phyloP scores from a whole-genome alignment of 192 early-diverging fungal species.

The Linnemannia exigua region DNA sequence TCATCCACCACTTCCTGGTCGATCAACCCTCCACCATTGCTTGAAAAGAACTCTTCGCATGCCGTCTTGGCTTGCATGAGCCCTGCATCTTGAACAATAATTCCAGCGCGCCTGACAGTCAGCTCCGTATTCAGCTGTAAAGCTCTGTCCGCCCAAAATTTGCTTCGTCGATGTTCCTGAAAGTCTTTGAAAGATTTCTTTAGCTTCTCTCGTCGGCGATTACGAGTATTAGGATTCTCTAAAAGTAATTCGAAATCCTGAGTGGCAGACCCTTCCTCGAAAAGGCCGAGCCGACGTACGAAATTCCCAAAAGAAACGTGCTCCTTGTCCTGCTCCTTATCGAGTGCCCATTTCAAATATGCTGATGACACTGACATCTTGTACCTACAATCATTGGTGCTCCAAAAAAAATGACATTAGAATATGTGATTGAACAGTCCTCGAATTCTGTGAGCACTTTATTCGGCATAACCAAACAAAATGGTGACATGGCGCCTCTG shows the following conservation, averaged over 20 bases:
- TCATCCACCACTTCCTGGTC: background rate
- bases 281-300: conserved; percentile 2
- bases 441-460: background rate
- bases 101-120: background rate
- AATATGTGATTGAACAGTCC: background rate
- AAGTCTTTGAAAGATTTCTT: conserved; percentile 3
- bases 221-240: conserved; percentile 1
- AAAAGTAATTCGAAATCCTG: conserved; percentile 5
- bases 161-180: conserved; percentile 2
- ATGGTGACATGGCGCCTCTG: background rate
- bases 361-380: conserved; percentile 2
- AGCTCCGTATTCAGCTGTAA: conserved; percentile 8
- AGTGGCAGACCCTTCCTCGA: conserved; percentile 7
- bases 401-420: background rate
- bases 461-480: background rate
- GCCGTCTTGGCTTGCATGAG: background rate
- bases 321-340: conserved; percentile 5
- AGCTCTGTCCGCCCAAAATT: conserved; percentile 12
- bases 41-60: conserved; percentile 2
- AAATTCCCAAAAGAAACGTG: background rate
- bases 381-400: background rate
- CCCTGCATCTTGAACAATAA: conserved; percentile 24
- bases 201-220: conserved; percentile 3
- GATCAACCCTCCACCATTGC: background rate
- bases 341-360: conserved; percentile 7